Evolutionary conservation across 2,329 filamentous ascomycete species (phyloP).

Genomic region (Penicillium digitatum): DNA sequence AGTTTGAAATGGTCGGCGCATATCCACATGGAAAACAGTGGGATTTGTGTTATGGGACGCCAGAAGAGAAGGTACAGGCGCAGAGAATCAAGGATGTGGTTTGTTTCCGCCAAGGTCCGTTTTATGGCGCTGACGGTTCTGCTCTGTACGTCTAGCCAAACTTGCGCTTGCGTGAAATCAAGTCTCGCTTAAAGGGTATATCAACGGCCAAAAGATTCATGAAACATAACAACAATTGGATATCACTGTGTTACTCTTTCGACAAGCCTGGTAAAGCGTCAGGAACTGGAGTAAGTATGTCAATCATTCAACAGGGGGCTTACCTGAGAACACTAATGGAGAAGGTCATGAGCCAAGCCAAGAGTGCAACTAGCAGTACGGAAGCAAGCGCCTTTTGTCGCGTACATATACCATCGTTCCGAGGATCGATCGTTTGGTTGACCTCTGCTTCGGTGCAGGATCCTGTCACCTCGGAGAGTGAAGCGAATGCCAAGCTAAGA

Average conservation of each 20-base stretch:
- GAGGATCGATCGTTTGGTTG: slow-evolving; percentile 33
- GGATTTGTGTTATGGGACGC: slow-evolving; percentile 69
- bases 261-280: slow-evolving; percentile 36
- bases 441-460: slow-evolving; percentile 51
- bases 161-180: background rate
- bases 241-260: slow-evolving; percentile 32
- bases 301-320: background rate
- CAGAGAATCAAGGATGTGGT: slow-evolving; percentile 47
- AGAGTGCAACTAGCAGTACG: slow-evolving; percentile 73
- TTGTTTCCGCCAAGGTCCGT: slow-evolving; percentile 60
- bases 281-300: slow-evolving; percentile 17
- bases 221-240: background rate
- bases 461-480: slow-evolving; percentile 62
- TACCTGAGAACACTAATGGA: slow-evolving; percentile 75
- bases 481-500: slow-evolving; percentile 81
- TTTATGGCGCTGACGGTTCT: slow-evolving; percentile 56
- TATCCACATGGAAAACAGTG: slow-evolving; percentile 58
- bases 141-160: slow-evolving; percentile 39
- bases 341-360: slow-evolving; percentile 90
- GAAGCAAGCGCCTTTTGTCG: slow-evolving; percentile 69
- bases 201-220: background rate
- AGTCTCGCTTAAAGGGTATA: background rate
- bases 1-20: slow-evolving; percentile 64
- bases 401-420: slow-evolving; percentile 52
- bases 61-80: slow-evolving; percentile 53